Conservation (phyloP, 2,329 filamentous ascomycete species). For the Colletotrichum gloeosporioides region DNA sequence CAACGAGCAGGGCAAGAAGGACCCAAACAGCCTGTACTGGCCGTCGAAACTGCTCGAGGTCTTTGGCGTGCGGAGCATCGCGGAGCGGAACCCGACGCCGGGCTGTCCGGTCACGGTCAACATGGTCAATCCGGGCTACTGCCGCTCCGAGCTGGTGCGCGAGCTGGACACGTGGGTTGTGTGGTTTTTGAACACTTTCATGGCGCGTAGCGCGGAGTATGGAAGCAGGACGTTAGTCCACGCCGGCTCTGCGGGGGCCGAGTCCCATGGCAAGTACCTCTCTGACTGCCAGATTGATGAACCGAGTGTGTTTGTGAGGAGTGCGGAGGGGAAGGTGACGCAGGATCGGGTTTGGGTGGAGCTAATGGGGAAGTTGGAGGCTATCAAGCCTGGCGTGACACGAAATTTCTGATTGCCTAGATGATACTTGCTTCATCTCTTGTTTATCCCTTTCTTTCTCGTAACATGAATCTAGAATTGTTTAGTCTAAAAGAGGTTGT, state of each 20-base stretch:
- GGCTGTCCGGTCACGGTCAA: slow-evolving; percentile 53
- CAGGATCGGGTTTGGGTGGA: slow-evolving; percentile 49
- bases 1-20: slow-evolving; percentile 27
- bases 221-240: slow-evolving; percentile 50
- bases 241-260: slow-evolving; percentile 39
- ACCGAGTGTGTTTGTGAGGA: slow-evolving; percentile 41
- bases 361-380: slow-evolving; percentile 44
- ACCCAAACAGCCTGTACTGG: slow-evolving; percentile 26
- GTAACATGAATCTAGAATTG: background rate
- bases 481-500: too few species aligned
- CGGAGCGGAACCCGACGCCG: slow-evolving; percentile 11
- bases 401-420: background rate
- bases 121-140: slow-evolving; percentile 57
- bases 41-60: slow-evolving; percentile 37
- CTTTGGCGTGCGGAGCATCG: slow-evolving; percentile 28
- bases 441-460: rapidly evolving
- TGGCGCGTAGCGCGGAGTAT: slow-evolving; percentile 50
- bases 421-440: background rate
- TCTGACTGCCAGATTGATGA: slow-evolving; percentile 31
- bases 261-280: slow-evolving; percentile 53
- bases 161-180: slow-evolving; percentile 28
- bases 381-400: slow-evolving; percentile 40
- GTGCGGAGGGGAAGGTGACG: slow-evolving; percentile 39
- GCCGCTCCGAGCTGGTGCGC: slow-evolving; percentile 50
- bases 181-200: slow-evolving; percentile 33